Percentiles rank a stretch among this genome's conserved stretches.
These are phyloP conservation scores for Candida sojae DNA, from an alignment of 1,139 yeast species.

Conservation along the genomic window DNA sequence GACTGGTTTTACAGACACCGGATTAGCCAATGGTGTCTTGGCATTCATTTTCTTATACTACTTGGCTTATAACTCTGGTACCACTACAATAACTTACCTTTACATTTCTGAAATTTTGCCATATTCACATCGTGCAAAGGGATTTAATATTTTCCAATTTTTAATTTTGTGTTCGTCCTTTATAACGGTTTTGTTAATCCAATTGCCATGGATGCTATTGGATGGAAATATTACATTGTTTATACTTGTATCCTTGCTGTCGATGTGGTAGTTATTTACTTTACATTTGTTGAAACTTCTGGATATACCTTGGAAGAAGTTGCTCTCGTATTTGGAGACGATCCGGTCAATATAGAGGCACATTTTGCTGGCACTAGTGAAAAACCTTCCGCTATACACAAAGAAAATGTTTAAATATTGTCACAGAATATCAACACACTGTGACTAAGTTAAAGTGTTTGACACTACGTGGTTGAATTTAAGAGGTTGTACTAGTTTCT, in stretches of 20 bases:
- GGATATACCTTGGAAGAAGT: slow-evolving; percentile 59
- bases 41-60: slow-evolving; percentile 49
- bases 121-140: slow-evolving; percentile 47
- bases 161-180: slow-evolving; percentile 23
- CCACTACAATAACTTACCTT: slow-evolving; percentile 37
- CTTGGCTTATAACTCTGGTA: slow-evolving; percentile 33
- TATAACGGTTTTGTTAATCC: slow-evolving; percentile 53
- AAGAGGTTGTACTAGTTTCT: too few species aligned
- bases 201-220: slow-evolving; percentile 58
- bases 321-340: slow-evolving; percentile 44
- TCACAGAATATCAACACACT: too few species aligned
- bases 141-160: slow-evolving; percentile 34
- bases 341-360: slow-evolving; percentile 7
- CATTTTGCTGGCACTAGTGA: neutral
- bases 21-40: slow-evolving; percentile 43
- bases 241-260: slow-evolving; percentile 42
- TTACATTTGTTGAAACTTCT: slow-evolving; percentile 51
- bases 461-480: too few species aligned
- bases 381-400: neutral
- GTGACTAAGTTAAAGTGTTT: too few species aligned
- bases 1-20: slow-evolving; percentile 30
- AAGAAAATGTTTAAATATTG: neutral
- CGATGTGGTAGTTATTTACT: slow-evolving; percentile 37
- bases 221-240: slow-evolving; percentile 63
- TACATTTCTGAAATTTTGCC: slow-evolving; percentile 46